phyloP scores from a whole-genome alignment of 2,329 filamentous ascomycete genomes.

The Fonsecaea nubica region DNA sequence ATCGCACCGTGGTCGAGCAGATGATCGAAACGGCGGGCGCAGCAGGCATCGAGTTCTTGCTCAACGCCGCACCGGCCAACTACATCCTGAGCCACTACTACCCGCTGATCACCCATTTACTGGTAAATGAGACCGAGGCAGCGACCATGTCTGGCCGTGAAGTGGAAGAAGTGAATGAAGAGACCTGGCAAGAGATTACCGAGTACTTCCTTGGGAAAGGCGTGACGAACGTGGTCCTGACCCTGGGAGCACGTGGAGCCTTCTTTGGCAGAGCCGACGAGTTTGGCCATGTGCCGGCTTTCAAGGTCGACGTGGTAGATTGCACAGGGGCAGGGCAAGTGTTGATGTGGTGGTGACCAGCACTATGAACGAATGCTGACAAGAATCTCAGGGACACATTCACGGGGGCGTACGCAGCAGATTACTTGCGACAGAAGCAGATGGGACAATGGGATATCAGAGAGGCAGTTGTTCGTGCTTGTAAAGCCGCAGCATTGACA shows the following conservation, averaged over 20 bases:
- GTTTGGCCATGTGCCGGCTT: constrained; percentile 14
- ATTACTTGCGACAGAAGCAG: constrained; percentile 32
- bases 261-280: constrained; percentile 21
- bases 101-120: constrained; percentile 29
- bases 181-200: constrained; percentile 21
- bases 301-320: constrained; percentile 29
- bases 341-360: neutral
- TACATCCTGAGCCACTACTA: constrained; percentile 13
- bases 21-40: constrained; percentile 23
- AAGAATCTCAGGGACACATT: constrained; percentile 32
- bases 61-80: constrained; percentile 31
- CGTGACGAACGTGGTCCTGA: constrained; percentile 33
- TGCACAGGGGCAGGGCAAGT: constrained; percentile 33
- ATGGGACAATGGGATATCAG: constrained; percentile 31
- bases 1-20: constrained; percentile 23
- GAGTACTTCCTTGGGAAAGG: constrained; percentile 16
- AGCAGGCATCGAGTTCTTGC: constrained; percentile 28
- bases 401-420: constrained; percentile 33
- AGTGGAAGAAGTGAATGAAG: constrained; percentile 13
- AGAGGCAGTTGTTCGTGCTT: constrained; percentile 22
- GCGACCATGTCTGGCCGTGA: constrained; percentile 19
- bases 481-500: constrained; percentile 28
- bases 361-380: constrained; percentile 6
- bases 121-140: neutral
- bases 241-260: constrained; percentile 22